Evolutionary conservation across 1,139 yeast genomes (phyloP).

Genomic region (Scheffersomyces lignicola): DNA sequence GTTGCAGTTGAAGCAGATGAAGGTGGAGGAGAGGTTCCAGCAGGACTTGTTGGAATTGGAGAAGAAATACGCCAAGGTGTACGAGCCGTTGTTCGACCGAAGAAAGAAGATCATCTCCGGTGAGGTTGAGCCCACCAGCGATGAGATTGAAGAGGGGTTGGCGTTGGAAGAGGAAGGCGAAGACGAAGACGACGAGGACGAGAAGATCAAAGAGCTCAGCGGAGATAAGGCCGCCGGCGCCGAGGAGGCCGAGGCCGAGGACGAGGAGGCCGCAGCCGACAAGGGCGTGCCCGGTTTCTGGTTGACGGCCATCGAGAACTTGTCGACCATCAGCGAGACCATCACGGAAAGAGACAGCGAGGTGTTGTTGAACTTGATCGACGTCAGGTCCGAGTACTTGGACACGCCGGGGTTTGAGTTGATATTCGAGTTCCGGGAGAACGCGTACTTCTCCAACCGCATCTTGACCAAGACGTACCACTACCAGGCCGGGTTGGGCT

Average conservation of each 20-base stretch:
- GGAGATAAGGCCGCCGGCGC: conserved; percentile 35
- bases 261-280: conserved; percentile 39
- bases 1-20: conserved; percentile 79
- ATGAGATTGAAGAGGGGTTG: conserved; percentile 78
- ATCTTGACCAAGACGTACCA: conserved; percentile 81
- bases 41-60: conserved; percentile 85
- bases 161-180: conserved; percentile 56
- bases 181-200: conserved; percentile 38
- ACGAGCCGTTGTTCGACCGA: conserved; percentile 74
- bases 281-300: conserved; percentile 93
- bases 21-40: conserved; percentile 88
- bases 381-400: conserved; percentile 80
- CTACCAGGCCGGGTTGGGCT: conserved; percentile 92
- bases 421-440: conserved; percentile 75
- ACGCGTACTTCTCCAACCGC: conserved; percentile 76
- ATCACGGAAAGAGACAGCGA: conserved; percentile 91
- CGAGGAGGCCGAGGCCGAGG: conserved; percentile 44
- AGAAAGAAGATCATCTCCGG: conserved; percentile 78
- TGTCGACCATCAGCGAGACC: conserved; percentile 78
- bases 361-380: conserved; percentile 66
- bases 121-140: conserved; percentile 69
- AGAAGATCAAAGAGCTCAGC: conserved; percentile 37
- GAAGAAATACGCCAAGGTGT: conserved; percentile 70
- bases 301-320: conserved; percentile 92
- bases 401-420: conserved; percentile 89